Evolutionary conservation across 176 grass and related monocot species (phyloP), one percentile per base, ranked within the genome.

Genomic region (Bromus sterilis): DNA sequence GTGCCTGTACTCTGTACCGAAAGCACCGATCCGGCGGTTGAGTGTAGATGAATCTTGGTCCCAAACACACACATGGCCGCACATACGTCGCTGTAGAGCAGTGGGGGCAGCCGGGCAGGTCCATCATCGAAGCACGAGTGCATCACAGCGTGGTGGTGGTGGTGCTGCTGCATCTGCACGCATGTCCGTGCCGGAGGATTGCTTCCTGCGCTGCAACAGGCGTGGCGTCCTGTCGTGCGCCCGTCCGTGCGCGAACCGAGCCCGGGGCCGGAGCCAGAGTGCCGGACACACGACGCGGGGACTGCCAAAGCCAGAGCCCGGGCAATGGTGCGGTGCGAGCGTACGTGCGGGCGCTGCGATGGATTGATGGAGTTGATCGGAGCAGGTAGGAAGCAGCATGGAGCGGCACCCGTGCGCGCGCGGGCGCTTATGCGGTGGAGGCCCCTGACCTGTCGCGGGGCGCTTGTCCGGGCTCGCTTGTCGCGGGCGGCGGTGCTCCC

Each of bases 401-500:
- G 36, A 8, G 36, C 36, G 36, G 36, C 56, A 2, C 62, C 67
- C 67, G 67, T 71, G 67, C 67, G 49, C 49, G 66, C 65, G 20
- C 74, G 60, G 66, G 77, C 16, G 58, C 31, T 55, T 34, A 13
- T 23, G 31, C 18, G 34, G 15, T 1, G 18, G 51, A 9, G 44
- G 58, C 3, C 61, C 11, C 63, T 37, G 58, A 9, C 8, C 28
- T 64, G 67, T 79, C 68, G 6, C 15, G 58, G 37, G 46, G 26
- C 36, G 81, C 49, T 60, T 80, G 87, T 84, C 30, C 65, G 25
- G 20, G 53, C 63, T 23, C 39, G 30, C 31, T 71, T 71, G 79
- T 78, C 80, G 65, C 30, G 20, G 26, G 12, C 56, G 26, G 33
- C 53, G 53, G 67, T 12, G 65, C 86, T 84, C 80, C 80, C 86